Percentiles rank a stretch among this genome's conserved stretches.
phyloP scores from a whole-genome alignment of 441 rosid genomes.

The Jatropha multifida region DNA sequence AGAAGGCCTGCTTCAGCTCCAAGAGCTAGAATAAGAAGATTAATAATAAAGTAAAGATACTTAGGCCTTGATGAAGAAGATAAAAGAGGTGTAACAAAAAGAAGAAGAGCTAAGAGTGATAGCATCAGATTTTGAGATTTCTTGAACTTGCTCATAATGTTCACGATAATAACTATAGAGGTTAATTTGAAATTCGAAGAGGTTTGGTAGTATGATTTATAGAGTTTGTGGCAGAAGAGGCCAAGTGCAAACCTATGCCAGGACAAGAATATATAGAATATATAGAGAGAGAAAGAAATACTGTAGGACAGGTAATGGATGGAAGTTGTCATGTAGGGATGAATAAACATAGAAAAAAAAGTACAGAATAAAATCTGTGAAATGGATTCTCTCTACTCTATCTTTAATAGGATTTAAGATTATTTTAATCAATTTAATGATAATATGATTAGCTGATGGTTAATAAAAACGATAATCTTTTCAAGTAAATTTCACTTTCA shows the following conservation, averaged over 20 bases:
- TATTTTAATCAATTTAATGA: too few relatives aligned
- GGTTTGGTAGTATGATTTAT: too few relatives aligned
- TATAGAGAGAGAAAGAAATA: neutral
- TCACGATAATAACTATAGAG: too few relatives aligned
- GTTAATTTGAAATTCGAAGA: neutral
- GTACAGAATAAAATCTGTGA: too few relatives aligned
- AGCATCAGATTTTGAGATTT: slow-evolving; percentile 45
- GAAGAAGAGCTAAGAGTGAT: slow-evolving; percentile 43
- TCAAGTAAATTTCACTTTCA: neutral
- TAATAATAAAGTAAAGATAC: slow-evolving; percentile 57
- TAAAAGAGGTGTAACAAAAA: slow-evolving; percentile 45
- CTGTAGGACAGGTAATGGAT: neutral
- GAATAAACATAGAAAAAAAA: neutral
- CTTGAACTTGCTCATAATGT: slow-evolving; percentile 36
- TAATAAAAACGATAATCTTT: neutral
- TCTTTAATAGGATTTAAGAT: too few relatives aligned
- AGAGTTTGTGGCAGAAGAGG: slow-evolving; percentile 17
- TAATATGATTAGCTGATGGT: too few relatives aligned
- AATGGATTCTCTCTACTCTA: too few relatives aligned
- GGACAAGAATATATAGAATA: slow-evolving; percentile 28
- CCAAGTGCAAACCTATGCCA: neutral
- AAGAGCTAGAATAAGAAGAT: slow-evolving; percentile 57
- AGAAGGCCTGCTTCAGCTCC: slow-evolving; percentile 71
- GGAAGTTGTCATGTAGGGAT: neutral
- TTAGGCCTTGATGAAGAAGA: slow-evolving; percentile 53